Evolutionary conservation across 2,329 filamentous ascomycete species (phyloP).

Genomic region (Neoarthrinium moseri): DNA sequence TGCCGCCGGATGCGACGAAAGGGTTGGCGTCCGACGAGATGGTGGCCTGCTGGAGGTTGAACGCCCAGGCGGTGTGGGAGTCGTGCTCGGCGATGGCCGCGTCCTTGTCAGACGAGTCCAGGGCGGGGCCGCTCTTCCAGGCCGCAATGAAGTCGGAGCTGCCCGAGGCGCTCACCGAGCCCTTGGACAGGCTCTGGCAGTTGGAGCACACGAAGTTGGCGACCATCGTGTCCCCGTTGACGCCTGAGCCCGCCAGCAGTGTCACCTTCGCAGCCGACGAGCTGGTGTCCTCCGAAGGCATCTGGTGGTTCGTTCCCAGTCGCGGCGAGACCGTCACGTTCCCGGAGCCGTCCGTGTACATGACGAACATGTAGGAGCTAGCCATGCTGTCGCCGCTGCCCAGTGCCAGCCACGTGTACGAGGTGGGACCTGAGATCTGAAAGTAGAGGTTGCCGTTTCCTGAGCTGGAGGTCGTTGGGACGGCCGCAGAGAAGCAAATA

Average conservation of each 20-base stretch:
- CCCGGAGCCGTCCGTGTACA: slow-evolving; percentile 56
- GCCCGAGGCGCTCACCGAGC: slow-evolving; percentile 37
- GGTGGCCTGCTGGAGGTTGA: slow-evolving; percentile 48
- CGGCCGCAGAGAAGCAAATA: slow-evolving; percentile 55
- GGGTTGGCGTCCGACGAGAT: slow-evolving; percentile 51
- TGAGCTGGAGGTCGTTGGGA: slow-evolving; percentile 49
- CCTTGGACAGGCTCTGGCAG: slow-evolving; percentile 47
- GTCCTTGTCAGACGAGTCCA: slow-evolving; percentile 40
- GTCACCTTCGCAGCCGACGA: slow-evolving; percentile 41
- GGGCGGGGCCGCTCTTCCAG: slow-evolving; percentile 45
- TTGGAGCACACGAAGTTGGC: slow-evolving; percentile 59
- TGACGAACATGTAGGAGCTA: slow-evolving; percentile 59
- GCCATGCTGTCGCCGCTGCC: slow-evolving; percentile 56
- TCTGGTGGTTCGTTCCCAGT: slow-evolving; percentile 41
- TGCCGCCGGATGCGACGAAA: slow-evolving; percentile 33
- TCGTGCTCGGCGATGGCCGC: slow-evolving; percentile 47
- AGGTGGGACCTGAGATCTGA: slow-evolving; percentile 54
- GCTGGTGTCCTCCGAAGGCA: slow-evolving; percentile 44
- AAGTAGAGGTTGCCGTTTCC: slow-evolving; percentile 58
- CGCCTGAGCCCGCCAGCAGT: slow-evolving; percentile 58
- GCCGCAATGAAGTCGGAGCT: slow-evolving; percentile 51
- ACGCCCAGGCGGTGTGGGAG: slow-evolving; percentile 36
- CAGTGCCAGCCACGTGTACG: slow-evolving; percentile 56
- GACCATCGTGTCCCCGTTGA: slow-evolving; percentile 49
- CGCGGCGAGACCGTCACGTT: slow-evolving; percentile 64